These are phyloP conservation scores for Phoma herbarum DNA, from an alignment of 2,329 filamentous ascomycete species.

Conservation along the genomic window DNA sequence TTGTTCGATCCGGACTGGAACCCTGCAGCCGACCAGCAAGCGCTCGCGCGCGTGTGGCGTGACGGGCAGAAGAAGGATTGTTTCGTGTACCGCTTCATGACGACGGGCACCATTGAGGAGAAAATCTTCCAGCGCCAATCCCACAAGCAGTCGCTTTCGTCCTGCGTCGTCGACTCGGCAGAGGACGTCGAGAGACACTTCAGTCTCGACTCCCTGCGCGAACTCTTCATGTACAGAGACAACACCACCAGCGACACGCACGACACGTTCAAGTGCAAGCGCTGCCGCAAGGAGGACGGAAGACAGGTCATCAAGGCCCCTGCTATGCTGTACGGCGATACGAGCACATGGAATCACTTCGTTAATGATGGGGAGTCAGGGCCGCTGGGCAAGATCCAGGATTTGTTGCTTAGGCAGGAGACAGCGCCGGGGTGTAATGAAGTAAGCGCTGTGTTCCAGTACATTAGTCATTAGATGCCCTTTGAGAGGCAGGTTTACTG, in stretches of 20 bases:
- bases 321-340: constrained; percentile 96
- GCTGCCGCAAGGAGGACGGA: constrained; percentile 83
- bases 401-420: constrained; percentile 89
- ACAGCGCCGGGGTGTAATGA: constrained; percentile 69
- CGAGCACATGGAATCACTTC: constrained; percentile 99
- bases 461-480: constrained; percentile 83
- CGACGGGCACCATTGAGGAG: constrained; percentile 96
- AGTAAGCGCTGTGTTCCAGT: constrained; percentile 97
- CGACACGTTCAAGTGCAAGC: constrained; percentile 98
- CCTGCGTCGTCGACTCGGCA: constrained; percentile 93
- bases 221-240: constrained; percentile 91
- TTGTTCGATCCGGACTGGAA: constrained; percentile 98
- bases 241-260: constrained; percentile 92
- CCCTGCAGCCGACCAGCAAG: constrained; percentile 95
- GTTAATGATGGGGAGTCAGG: constrained; percentile 74
- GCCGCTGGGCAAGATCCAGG: constrained; percentile 83
- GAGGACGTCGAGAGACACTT: constrained; percentile 99
- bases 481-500: not conserved
- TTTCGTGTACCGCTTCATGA: constrained; percentile 99
- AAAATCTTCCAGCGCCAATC: constrained; percentile 99
- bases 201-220: constrained; percentile 85
- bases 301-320: constrained; percentile 88
- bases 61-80: constrained; percentile 99
- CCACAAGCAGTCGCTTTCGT: constrained; percentile 96
- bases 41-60: constrained; percentile 95